Percentiles rank a stretch among this genome's conserved stretches.
These are phyloP conservation scores for Moesziomyces antarcticus DNA, from an alignment of 1,284 basidiomycete species.

Conservation along the genomic window DNA sequence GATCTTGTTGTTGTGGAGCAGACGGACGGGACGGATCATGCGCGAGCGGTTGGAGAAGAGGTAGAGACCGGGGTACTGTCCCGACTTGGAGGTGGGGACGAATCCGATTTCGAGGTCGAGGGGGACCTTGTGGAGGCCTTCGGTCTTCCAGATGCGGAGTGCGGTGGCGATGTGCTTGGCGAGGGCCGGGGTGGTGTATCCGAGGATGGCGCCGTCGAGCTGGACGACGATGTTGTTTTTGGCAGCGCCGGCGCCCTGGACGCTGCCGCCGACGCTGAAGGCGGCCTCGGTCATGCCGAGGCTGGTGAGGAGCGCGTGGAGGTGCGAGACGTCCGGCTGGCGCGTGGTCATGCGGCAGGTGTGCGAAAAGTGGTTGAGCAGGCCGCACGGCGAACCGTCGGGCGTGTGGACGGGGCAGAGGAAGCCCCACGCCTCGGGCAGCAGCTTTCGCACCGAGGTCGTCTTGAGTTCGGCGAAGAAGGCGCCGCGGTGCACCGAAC, in stretches of 20 bases:
- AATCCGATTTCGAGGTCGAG: slow-evolving; percentile 95
- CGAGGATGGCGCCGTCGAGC: slow-evolving; percentile 92
- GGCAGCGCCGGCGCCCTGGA: slow-evolving; percentile 69
- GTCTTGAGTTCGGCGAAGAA: slow-evolving; percentile 99
- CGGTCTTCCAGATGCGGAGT: slow-evolving; percentile 95
- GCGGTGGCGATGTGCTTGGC: slow-evolving; percentile 83
- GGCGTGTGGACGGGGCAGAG: slow-evolving; percentile 98
- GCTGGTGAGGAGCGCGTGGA: slow-evolving; percentile 83
- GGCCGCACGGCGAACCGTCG: slow-evolving; percentile 96
- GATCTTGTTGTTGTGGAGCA: slow-evolving; percentile 82
- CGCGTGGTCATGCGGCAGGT: slow-evolving; percentile 90
- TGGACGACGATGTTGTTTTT: slow-evolving; percentile 88
- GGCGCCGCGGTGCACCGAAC: slow-evolving; percentile 97
- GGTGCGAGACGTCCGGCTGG: slow-evolving; percentile 79
- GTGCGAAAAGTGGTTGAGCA: slow-evolving; percentile 95
- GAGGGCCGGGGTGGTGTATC: slow-evolving; percentile 86
- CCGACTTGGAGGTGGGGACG: slow-evolving; percentile 88
- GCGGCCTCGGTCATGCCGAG: slow-evolving; percentile 92
- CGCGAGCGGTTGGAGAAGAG: slow-evolving; percentile 87
- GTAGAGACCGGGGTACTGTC: slow-evolving; percentile 96
- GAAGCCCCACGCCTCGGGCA: slow-evolving; percentile 99
- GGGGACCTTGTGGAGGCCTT: slow-evolving; percentile 80
- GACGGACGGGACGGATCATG: slow-evolving; percentile 99
- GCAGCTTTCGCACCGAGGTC: slow-evolving; percentile 93
- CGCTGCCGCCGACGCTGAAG: slow-evolving; percentile 32